Percentiles rank a stretch among this genome's conserved stretches.
These are phyloP conservation scores for Solanum paucissectum DNA, from an alignment of 257 asterid genomes.

Conservation along the genomic window DNA sequence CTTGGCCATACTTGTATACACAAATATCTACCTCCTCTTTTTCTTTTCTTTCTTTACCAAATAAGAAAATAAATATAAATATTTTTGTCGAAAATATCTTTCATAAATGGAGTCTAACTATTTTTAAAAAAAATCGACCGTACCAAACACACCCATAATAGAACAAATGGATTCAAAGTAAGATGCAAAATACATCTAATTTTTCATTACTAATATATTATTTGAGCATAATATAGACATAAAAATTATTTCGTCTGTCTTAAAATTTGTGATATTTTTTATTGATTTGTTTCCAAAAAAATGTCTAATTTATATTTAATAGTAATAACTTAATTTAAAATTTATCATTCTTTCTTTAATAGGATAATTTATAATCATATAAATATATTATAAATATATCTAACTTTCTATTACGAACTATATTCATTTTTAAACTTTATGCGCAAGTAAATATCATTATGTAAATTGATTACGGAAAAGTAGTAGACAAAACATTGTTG, in stretches of 20 bases:
- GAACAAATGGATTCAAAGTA: neutral
- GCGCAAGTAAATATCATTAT: no score
- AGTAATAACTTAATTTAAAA: neutral
- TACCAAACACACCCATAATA: neutral
- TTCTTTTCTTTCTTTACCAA: neutral
- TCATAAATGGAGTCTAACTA: neutral
- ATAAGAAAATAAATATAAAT: no score
- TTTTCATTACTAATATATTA: neutral
- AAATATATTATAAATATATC: no score
- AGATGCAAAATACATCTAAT: neutral
- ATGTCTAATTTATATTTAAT: neutral
- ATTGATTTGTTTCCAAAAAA: rapidly evolving
- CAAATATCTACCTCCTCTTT: neutral
- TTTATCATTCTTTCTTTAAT: neutral
- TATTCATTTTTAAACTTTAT: no score
- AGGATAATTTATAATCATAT: neutral
- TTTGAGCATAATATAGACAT: neutral
- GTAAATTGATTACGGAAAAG: neutral
- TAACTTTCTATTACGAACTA: neutral
- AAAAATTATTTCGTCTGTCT: neutral
- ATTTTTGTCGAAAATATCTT: neutral
- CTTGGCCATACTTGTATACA: neutral
- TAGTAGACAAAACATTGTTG: neutral
- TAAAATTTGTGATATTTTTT: neutral
- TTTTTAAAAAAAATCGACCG: no score